Base-by-base conservation (phyloP, 2,329 filamentous ascomycete genomes). In the Pochonia chlamydosporia region DNA sequence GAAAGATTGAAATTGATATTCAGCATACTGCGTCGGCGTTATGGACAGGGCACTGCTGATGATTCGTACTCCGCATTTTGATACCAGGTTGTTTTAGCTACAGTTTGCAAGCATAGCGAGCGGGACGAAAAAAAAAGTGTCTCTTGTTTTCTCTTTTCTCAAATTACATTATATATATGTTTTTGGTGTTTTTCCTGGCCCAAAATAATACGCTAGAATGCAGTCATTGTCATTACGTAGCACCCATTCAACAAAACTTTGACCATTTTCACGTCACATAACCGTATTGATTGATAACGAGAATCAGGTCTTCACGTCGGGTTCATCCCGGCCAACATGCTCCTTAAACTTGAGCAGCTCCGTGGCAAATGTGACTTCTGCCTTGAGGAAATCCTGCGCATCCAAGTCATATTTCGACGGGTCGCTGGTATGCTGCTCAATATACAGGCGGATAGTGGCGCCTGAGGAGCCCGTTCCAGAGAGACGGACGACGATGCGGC, bases 391-490 rank as follows among this genome's bases (percentile, higher is more conserved):
- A 49, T 92, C 90, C 71, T 99, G 93, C 13, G 91, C 90, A 66
- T 95, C 89, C 61, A 86, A 67, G 49, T 75, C 80, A 63, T 93
- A 95, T 50, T 83, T 90, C 52, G 79, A 83, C 52, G 83, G 75
- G 62, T 97, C 89, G 54, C 74, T 80, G 68, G 88, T 91, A 75
- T 97, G 88, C 76, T 93, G 92, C 81, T 99, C 93, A 57, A 99
- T 85, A 71, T 99, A 99, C 56, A 99, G 77, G 53, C 93, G 87
- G 65, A 99, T 97, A 26, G 93, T 99, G 41, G 93, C 93, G 48
- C 93, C 93, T 43, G 89, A 95, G 59, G 88, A 95, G 55, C 93
- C 93, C 18, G 93, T 99, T 43, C 93, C 93, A 2, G 92, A 97
- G 50, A 99, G 77, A 60, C 93, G 87, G 49, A 97, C 90, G 44